A percentile compares a stretch with the other conserved stretches of the same genome.
These are phyloP conservation scores for Penicillium sp. DNA, from an alignment of 2,329 filamentous ascomycete species.

Conservation along the genomic window DNA sequence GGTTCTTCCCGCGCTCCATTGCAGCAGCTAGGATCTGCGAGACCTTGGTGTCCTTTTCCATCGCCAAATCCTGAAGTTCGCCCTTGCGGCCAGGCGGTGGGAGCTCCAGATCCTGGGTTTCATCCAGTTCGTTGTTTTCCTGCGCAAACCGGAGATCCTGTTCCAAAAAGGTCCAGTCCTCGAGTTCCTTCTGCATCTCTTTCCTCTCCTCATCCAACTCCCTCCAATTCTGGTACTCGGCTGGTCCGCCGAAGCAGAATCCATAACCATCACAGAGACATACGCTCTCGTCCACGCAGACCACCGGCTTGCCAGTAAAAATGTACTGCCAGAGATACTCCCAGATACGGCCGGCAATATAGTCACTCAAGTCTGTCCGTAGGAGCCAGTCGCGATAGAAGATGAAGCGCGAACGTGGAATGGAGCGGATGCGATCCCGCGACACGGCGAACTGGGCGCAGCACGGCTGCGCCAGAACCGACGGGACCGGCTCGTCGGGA, in stretches of 20 bases:
- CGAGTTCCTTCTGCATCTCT: conserved; percentile 7
- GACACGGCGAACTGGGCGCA: conserved; percentile 62
- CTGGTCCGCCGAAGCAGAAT: conserved; percentile 42
- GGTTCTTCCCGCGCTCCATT: conserved; percentile 49
- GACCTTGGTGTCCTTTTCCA: conserved; percentile 42
- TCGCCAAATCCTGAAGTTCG: conserved; percentile 44
- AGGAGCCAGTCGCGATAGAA: conserved; percentile 59
- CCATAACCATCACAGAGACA: conserved; percentile 64
- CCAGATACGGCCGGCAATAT: conserved; percentile 56
- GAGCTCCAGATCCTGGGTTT: conserved; percentile 8
- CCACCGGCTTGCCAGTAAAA: conserved; percentile 49
- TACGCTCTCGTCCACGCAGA: conserved; percentile 49
- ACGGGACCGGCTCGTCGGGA: conserved; percentile 41
- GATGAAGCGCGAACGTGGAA: conserved; percentile 52
- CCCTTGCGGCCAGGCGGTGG: conserved; percentile 6
- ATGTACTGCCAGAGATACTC: conserved; percentile 63
- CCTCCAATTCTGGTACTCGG: conserved; percentile 11
- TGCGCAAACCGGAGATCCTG: conserved; percentile 5
- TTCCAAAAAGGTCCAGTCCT: conserved; percentile 12
- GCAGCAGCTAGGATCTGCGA: conserved; percentile 44
- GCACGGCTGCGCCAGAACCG: conserved; percentile 57
- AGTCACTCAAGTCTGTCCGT: conserved; percentile 53
- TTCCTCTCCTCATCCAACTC: conserved; percentile 6
- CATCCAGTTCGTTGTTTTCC: conserved; percentile 4
- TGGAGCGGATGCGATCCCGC: conserved; percentile 52